Percentiles rank a stretch among this genome's conserved stretches.
phyloP scores from a whole-genome alignment of 2,329 filamentous ascomycete genomes.

The Rhytidhysteron rufulum region DNA sequence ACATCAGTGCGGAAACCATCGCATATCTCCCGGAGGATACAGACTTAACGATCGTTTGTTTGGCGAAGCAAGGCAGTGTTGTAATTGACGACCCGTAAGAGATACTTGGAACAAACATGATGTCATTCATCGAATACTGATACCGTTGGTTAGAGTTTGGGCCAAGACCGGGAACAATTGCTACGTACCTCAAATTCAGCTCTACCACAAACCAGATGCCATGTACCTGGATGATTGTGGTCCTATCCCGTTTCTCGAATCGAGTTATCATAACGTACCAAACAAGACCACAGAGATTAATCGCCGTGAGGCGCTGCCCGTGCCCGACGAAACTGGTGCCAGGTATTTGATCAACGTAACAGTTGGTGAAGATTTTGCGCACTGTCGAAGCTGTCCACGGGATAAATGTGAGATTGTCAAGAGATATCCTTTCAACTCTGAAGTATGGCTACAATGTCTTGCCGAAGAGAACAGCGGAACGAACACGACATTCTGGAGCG shows the following conservation, averaged over 20 bases:
- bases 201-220: slow-evolving; percentile 21
- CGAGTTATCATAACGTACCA: slow-evolving; percentile 15
- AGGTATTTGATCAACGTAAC: slow-evolving; percentile 27
- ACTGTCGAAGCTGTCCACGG: slow-evolving; percentile 17
- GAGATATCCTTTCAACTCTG: slow-evolving; percentile 19
- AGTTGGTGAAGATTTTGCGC: slow-evolving; percentile 24
- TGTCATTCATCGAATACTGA: background rate
- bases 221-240: slow-evolving; percentile 24
- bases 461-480: slow-evolving; percentile 1
- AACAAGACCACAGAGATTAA: slow-evolving; percentile 20
- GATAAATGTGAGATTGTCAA: slow-evolving; percentile 11
- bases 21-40: slow-evolving; percentile 22
- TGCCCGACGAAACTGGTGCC: slow-evolving; percentile 4
- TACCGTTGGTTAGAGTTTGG: slow-evolving; percentile 16
- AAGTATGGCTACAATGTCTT: slow-evolving; percentile 25
- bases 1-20: slow-evolving; percentile 16
- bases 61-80: slow-evolving; percentile 18
- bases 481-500: slow-evolving; percentile 19
- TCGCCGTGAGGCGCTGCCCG: slow-evolving; percentile 10
- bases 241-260: slow-evolving; percentile 23
- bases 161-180: slow-evolving; percentile 29
- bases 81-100: slow-evolving; percentile 26
- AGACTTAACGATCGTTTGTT: slow-evolving; percentile 25
- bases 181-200: slow-evolving; percentile 23
- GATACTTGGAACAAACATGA: background rate